phyloP scores from a whole-genome alignment of 352 stramenopile genomes.

The Phytophthora sansomeana region DNA sequence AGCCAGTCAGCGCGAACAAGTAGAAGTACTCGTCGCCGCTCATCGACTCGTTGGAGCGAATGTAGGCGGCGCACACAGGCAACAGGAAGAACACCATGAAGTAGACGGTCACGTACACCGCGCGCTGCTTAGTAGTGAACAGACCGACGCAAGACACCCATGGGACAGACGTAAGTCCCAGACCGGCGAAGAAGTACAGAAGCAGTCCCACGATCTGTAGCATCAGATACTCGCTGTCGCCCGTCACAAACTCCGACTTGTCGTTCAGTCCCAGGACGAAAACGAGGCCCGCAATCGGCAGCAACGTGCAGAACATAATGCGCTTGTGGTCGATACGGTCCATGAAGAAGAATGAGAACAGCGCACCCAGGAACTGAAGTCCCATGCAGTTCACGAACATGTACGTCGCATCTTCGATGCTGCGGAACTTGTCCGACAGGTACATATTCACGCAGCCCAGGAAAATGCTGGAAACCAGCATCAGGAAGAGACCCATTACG shows the following conservation, averaged over 20 bases:
- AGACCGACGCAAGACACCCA: constrained; percentile 80
- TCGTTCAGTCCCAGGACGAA: constrained; percentile 68
- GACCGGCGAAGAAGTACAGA: constrained; percentile 81
- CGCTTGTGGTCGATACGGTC: constrained; percentile 79
- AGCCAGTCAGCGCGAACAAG: constrained; percentile 60
- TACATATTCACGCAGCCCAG: constrained; percentile 80
- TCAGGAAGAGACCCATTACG: constrained; percentile 66
- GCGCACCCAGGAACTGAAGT: constrained; percentile 72
- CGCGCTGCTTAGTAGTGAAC: constrained; percentile 71
- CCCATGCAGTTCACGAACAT: constrained; percentile 84
- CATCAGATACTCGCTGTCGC: constrained; percentile 68
- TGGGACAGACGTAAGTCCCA: constrained; percentile 76
- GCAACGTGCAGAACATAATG: constrained; percentile 75
- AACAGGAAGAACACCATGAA: constrained; percentile 84
- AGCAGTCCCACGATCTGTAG: constrained; percentile 75
- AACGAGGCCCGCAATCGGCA: constrained; percentile 58
- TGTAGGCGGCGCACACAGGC: constrained; percentile 53
- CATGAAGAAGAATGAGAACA: constrained; percentile 91
- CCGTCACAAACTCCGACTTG: constrained; percentile 55
- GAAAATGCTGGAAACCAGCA: constrained; percentile 75
- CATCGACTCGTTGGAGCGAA: constrained; percentile 46
- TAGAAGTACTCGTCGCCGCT: constrained; percentile 60
- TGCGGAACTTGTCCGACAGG: constrained; percentile 64
- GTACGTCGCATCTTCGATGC: constrained; percentile 69
- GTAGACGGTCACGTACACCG: constrained; percentile 68